Evolutionary conservation across 2,329 filamentous ascomycete genomes (phyloP).

Genomic region (Aspergillus sp.): DNA sequence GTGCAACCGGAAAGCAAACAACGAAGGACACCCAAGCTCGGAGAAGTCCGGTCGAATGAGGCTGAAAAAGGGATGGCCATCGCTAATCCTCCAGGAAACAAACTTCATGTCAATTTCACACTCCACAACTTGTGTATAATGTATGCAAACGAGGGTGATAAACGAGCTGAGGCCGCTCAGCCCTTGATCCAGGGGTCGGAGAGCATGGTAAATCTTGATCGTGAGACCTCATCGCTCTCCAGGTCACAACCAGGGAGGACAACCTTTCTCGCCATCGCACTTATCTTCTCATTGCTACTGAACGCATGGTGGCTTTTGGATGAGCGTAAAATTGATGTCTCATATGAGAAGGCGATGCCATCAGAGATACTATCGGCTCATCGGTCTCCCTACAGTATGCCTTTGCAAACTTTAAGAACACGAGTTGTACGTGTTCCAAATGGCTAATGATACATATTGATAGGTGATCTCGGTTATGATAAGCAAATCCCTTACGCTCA

Average conservation of each 20-base stretch:
- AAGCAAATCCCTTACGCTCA: neutral
- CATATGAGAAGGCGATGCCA: neutral
- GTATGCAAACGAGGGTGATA: neutral
- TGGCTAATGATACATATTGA: neutral
- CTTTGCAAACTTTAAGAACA: neutral
- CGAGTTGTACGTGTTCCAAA: neutral
- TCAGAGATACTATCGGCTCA: neutral
- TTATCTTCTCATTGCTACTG: neutral
- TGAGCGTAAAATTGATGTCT: neutral
- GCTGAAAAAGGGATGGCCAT: neutral
- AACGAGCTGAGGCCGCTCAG: neutral
- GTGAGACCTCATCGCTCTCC: neutral
- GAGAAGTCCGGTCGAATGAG: neutral
- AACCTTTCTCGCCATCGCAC: neutral
- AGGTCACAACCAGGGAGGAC: neutral
- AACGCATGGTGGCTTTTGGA: neutral
- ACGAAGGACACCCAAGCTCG: neutral
- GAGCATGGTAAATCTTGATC: neutral
- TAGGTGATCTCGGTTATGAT: constrained; percentile 2
- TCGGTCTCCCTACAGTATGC: neutral
- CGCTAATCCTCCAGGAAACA: neutral
- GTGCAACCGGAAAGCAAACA: neutral
- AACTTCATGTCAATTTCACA: neutral
- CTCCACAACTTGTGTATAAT: neutral
- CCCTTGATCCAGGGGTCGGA: neutral